These are phyloP conservation scores for Boletus barrowsii DNA, from an alignment of 768 basidiomycete genomes.

Conservation along the genomic window DNA sequence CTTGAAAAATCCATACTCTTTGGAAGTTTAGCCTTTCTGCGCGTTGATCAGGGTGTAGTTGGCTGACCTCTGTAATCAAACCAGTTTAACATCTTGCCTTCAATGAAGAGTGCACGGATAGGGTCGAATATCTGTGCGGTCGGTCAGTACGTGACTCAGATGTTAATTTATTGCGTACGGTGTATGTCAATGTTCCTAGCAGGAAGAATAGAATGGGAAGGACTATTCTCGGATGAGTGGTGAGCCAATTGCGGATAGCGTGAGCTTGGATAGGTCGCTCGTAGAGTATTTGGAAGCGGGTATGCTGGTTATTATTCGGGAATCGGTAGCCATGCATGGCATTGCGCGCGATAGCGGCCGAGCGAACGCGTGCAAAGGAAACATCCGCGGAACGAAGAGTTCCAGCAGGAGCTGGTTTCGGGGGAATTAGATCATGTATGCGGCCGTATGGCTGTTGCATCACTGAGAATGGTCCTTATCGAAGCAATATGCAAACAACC, in stretches of 20 bases:
- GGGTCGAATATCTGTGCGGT: constrained; percentile 83
- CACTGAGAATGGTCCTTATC: not conserved
- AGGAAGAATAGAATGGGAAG: constrained; percentile 81
- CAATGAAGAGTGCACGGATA: constrained; percentile 77
- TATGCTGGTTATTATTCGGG: constrained; percentile 27
- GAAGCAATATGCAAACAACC: constrained; percentile 22
- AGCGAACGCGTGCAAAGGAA: constrained; percentile 56
- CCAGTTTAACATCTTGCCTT: constrained; percentile 79
- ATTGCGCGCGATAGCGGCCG: constrained; percentile 83
- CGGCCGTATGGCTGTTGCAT: constrained; percentile 71
- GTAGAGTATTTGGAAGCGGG: constrained; percentile 55
- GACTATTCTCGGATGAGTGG: constrained; percentile 82
- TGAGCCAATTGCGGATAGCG: constrained; percentile 72
- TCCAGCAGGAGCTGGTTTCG: constrained; percentile 62
- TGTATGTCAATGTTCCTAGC: constrained; percentile 86
- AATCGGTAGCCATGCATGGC: constrained; percentile 62
- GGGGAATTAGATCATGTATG: constrained; percentile 62
- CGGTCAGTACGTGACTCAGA: not conserved
- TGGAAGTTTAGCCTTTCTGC: not conserved
- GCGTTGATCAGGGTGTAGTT: not conserved
- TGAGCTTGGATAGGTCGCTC: constrained; percentile 65
- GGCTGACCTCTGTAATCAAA: constrained; percentile 71
- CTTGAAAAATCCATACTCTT: constrained; percentile 72
- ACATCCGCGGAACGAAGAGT: constrained; percentile 64
- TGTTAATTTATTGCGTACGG: constrained; percentile 45